Percentiles rank a stretch among this genome's conserved stretches.
phyloP scores from a whole-genome alignment of 768 basidiomycete genomes.

The Naganishia vaughanmartiniae region DNA sequence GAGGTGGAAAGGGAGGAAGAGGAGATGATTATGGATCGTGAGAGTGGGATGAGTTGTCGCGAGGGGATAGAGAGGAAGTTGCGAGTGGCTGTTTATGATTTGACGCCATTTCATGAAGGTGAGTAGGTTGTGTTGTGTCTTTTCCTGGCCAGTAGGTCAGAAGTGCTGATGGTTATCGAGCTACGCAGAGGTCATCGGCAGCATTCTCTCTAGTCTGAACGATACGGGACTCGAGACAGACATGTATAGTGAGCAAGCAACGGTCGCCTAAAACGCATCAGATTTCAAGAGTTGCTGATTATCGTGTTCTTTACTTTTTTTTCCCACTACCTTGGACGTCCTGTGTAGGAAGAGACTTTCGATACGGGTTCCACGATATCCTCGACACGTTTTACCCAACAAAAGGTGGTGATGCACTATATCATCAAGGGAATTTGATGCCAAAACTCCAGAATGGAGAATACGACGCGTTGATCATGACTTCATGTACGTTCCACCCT shows the following conservation, averaged over 20 bases:
- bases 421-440: not conserved
- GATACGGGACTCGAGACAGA: not conserved
- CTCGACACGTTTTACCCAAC: conserved; percentile 16
- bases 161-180: not conserved
- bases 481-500: conserved; percentile 4
- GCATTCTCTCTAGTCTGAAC: conserved; percentile 9
- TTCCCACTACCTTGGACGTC: not conserved
- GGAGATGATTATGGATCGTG: not conserved
- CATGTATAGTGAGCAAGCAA: not conserved
- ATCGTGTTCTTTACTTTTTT: not conserved
- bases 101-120: conserved; percentile 20
- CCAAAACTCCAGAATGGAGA: conserved; percentile 5
- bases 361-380: conserved; percentile 16
- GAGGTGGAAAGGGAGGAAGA: not conserved
- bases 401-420: not conserved
- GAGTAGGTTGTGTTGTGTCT: not conserved
- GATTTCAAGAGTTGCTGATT: too few species aligned
- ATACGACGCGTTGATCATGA: conserved; percentile 23
- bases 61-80: not conserved
- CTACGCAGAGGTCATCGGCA: conserved; percentile 13
- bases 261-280: too few species aligned
- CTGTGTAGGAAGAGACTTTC: not conserved
- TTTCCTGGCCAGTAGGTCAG: not conserved
- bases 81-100: conserved; percentile 14
- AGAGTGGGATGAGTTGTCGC: conserved; percentile 4